Percentiles rank a stretch among this genome's conserved stretches.
phyloP scores from a whole-genome alignment of 2,329 filamentous ascomycete species.

The Magnaporthiopsis rhizophila region DNA sequence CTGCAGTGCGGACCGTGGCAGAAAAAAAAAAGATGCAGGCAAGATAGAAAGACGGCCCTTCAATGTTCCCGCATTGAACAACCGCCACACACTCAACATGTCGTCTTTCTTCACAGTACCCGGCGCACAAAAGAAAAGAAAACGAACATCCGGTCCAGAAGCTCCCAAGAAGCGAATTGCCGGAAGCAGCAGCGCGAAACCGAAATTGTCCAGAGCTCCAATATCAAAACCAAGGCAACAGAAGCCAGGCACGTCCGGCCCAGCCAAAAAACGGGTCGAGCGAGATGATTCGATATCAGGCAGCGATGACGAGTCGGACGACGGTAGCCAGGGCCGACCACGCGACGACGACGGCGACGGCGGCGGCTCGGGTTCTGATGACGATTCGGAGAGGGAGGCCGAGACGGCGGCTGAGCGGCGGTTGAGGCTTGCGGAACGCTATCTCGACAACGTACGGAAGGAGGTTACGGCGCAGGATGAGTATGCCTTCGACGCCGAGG shows the following conservation, averaged over 20 bases:
- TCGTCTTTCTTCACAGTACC: constrained; percentile 94
- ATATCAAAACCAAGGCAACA: constrained; percentile 22
- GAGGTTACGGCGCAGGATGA: constrained; percentile 61
- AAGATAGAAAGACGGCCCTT: constrained; percentile 1
- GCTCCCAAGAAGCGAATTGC: constrained; percentile 52
- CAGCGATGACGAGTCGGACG: constrained; percentile 66
- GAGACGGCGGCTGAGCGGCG: constrained; percentile 88
- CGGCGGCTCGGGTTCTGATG: constrained; percentile 35
- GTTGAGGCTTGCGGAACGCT: constrained; percentile 80
- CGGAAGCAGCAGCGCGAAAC: constrained; percentile 36
- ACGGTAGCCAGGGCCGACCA: constrained; percentile 35
- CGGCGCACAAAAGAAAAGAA: constrained; percentile 82
- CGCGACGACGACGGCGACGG: constrained; percentile 25
- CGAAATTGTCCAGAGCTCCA: constrained; percentile 31
- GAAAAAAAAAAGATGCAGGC: constrained; percentile 8
- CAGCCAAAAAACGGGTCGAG: constrained; percentile 31
- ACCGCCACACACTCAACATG: constrained; percentile 44
- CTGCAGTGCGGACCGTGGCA: neutral
- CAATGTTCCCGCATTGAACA: constrained; percentile 5
- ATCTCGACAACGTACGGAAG: constrained; percentile 80
- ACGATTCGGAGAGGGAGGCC: constrained; percentile 63
- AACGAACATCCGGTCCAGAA: constrained; percentile 53
- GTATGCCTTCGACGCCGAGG: constrained; percentile 83
- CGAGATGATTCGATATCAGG: constrained; percentile 80
- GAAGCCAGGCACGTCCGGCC: constrained; percentile 18